phyloP scores from a whole-genome alignment of 139 green algal genomes.

The Volvox africanus region DNA sequence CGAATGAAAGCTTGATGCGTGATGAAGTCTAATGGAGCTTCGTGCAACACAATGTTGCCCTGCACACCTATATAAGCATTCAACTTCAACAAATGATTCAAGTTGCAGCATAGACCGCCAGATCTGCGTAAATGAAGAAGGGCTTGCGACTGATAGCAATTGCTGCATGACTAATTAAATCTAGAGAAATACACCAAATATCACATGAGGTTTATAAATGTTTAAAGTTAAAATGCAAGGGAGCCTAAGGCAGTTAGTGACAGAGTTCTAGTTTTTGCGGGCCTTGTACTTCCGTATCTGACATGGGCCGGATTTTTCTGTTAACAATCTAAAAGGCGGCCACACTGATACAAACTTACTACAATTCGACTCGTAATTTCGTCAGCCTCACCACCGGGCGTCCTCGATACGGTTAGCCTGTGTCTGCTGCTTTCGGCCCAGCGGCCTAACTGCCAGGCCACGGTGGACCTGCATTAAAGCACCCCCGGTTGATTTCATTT shows the following conservation, averaged over 20 bases:
- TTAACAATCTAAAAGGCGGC: background rate
- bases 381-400: too few species aligned
- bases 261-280: background rate
- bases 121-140: background rate
- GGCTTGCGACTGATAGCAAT: background rate
- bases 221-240: background rate
- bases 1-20: background rate
- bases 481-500: too few species aligned
- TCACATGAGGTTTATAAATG: too few species aligned
- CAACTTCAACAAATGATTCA: too few species aligned
- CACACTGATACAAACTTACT: background rate
- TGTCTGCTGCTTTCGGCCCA: background rate
- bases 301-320: background rate
- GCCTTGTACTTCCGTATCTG: background rate
- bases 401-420: too few species aligned
- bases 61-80: too few species aligned
- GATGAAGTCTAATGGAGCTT: too few species aligned
- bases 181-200: too few species aligned
- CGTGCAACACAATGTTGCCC: too few species aligned
- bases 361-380: too few species aligned
- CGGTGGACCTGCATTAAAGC: too few species aligned
- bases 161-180: background rate
- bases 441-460: background rate
- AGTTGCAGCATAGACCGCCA: background rate
- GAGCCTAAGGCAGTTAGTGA: background rate